Base-by-base conservation (phyloP, 2,329 filamentous ascomycete species). In the Aspergillus novoparasiticus region DNA sequence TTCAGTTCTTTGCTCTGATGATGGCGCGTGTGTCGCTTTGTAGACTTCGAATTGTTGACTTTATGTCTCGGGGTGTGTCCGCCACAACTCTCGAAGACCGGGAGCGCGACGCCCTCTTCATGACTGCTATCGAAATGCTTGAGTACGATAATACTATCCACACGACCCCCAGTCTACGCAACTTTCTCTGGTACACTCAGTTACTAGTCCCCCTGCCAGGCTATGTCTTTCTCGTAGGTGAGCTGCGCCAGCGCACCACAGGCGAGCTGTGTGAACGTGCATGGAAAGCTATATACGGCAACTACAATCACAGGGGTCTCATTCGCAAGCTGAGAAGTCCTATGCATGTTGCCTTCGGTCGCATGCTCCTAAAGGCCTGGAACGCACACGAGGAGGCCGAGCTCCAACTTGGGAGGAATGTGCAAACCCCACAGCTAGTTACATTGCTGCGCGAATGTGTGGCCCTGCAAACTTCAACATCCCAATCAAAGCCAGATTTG, bases 1-100 rank as follows among this genome's bases (percentile, higher is more conserved):
- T 88, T 14, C 86, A 88, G 65, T 83, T 84, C 66, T 87, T 88
- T 68, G 86, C 86, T 1, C 73, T 86, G 45, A 80, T 86, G 62
- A 86, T 87, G 81, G 86, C 84, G 8, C 81, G 84, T 10, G 82
- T 84, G 61, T 80, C 80, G 10, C 79, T 88, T 19, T 86, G 82
- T 75, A 86, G 57, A 56, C 36, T 57, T 14, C 55, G 41, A 14
- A 45, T 45, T 45, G 41, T 45, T 11, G n/a, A 12, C 6, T 45
- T 45, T 45, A 21, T 45, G 41, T n/a, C 19, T 45, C 41, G n/a
- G 2, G 41, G 41, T 5, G n/a, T 45, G 10, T 45, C 19, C n/a
- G 41, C 41, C 41, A 45, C 41, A 4, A 45, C 19, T 45, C 41
- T 45, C 41, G 41, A n/a, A 21, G 2, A 45, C 41, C 41, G 5